Percentiles rank a stretch among this genome's conserved stretches.
Evolutionary conservation across 2,329 filamentous ascomycete species (phyloP).

Genomic region (Coniochaeta ligniaria): DNA sequence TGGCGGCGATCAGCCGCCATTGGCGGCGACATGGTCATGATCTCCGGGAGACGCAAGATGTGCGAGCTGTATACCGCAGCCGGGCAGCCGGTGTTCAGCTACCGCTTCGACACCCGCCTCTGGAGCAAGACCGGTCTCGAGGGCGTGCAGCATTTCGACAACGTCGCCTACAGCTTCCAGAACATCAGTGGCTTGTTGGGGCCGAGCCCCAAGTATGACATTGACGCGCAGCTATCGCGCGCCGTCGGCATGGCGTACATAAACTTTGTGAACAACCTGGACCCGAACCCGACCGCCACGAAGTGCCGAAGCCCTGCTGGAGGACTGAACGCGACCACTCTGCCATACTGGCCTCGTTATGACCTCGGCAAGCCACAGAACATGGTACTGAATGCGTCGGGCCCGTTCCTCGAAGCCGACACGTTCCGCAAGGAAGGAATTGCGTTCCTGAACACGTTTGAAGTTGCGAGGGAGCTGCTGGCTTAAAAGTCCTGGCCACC

Average conservation of each 20-base stretch:
- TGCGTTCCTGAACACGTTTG: conserved; percentile 30
- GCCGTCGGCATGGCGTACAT: conserved; percentile 33
- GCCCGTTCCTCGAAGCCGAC: conserved; percentile 36
- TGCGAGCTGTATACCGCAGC: conserved; percentile 30
- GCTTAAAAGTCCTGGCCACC: too few species aligned
- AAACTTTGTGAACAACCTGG: conserved; percentile 31
- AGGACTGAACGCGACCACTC: conserved; percentile 10
- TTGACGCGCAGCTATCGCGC: conserved; percentile 23
- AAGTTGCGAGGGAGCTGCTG: conserved; percentile 28
- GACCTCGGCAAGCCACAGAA: conserved; percentile 28
- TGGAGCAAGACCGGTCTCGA: conserved; percentile 31
- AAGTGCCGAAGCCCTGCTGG: not conserved
- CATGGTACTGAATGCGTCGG: conserved; percentile 35
- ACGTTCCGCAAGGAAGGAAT: conserved; percentile 40
- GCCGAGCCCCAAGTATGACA: conserved; percentile 32
- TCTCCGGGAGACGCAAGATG: conserved; percentile 36
- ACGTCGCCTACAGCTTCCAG: conserved; percentile 43
- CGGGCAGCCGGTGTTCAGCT: conserved; percentile 33
- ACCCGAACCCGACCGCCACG: conserved; percentile 28
- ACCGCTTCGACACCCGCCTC: conserved; percentile 40
- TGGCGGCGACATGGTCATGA: conserved; percentile 40
- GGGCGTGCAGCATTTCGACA: conserved; percentile 39
- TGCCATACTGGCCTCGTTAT: conserved; percentile 35
- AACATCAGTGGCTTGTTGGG: conserved; percentile 41
- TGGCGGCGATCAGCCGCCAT: conserved; percentile 38